These are phyloP conservation scores for Nematocida sp. DNA, from an alignment of 371 early-diverging fungal genomes.

Conservation along the genomic window DNA sequence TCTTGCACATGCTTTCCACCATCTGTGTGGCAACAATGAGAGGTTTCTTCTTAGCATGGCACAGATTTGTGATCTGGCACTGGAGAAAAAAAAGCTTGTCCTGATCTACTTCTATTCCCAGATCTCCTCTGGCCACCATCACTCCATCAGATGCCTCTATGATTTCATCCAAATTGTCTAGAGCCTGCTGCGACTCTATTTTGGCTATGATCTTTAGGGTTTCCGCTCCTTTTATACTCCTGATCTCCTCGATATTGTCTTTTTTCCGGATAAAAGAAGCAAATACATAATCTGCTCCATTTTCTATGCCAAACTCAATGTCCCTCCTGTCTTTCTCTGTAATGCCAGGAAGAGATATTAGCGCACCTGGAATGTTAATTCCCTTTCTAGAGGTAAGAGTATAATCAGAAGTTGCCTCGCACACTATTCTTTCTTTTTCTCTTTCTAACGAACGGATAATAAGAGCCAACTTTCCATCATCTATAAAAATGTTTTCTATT, in stretches of 20 bases:
- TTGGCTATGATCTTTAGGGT: constrained; percentile 69
- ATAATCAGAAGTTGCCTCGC: constrained; percentile 72
- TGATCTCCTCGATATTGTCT: constrained; percentile 77
- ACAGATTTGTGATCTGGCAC: constrained; percentile 87
- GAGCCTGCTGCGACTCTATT: constrained; percentile 83
- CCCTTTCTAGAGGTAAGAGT: constrained; percentile 75
- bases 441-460: constrained; percentile 65
- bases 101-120: constrained; percentile 89
- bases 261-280: constrained; percentile 87
- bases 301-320: constrained; percentile 79
- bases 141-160: constrained; percentile 84
- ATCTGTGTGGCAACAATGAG: constrained; percentile 93
- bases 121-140: constrained; percentile 94
- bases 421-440: constrained; percentile 67
- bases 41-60: constrained; percentile 84
- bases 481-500: constrained; percentile 77
- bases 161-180: constrained; percentile 91
- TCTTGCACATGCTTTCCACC: constrained; percentile 90
- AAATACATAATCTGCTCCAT: constrained; percentile 86
- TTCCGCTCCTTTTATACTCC: constrained; percentile 70
- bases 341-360: constrained; percentile 80
- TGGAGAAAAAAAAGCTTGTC: constrained; percentile 83
- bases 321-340: constrained; percentile 85
- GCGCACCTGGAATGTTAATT: constrained; percentile 78
- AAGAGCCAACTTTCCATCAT: constrained; percentile 69